Evolutionary conservation across 2,329 filamentous ascomycete genomes (phyloP).

Genomic region (Aspergillus pseudoterreus): DNA sequence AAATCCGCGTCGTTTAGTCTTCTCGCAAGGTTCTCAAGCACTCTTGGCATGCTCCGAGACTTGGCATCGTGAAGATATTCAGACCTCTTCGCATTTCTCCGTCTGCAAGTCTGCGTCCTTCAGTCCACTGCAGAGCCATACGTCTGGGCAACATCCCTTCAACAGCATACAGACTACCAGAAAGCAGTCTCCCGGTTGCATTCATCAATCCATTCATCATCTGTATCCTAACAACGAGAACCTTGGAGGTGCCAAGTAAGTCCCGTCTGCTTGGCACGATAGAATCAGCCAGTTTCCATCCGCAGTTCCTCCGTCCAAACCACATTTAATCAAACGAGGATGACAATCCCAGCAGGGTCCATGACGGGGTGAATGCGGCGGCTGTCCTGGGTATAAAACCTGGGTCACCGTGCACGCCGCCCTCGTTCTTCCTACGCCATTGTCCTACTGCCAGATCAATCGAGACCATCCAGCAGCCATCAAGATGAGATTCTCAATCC

Average conservation of each 20-base stretch:
- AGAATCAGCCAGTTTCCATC: not conserved
- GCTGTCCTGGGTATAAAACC: not conserved
- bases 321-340: not conserved
- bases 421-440: not conserved
- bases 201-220: not conserved
- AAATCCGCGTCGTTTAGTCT: no score
- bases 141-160: not conserved
- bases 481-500: slow-evolving; percentile 17
- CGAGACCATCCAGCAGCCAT: not conserved
- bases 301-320: not conserved
- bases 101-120: not conserved
- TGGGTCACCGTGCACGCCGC: not conserved
- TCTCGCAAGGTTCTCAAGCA: slow-evolving; percentile 16
- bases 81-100: not conserved
- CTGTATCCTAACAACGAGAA: slow-evolving; percentile 8
- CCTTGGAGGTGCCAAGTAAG: slow-evolving; percentile 20
- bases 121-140: not conserved
- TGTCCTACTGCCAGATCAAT: not conserved
- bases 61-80: slow-evolving; percentile 8
- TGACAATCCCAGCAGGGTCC: not conserved
- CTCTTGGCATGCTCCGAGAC: slow-evolving; percentile 10
- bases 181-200: no score
- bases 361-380: not conserved
- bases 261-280: slow-evolving; percentile 14
- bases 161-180: no score